phyloP scores from a whole-genome alignment of 2,329 filamentous ascomycete genomes.

The Cadophora sp. region DNA sequence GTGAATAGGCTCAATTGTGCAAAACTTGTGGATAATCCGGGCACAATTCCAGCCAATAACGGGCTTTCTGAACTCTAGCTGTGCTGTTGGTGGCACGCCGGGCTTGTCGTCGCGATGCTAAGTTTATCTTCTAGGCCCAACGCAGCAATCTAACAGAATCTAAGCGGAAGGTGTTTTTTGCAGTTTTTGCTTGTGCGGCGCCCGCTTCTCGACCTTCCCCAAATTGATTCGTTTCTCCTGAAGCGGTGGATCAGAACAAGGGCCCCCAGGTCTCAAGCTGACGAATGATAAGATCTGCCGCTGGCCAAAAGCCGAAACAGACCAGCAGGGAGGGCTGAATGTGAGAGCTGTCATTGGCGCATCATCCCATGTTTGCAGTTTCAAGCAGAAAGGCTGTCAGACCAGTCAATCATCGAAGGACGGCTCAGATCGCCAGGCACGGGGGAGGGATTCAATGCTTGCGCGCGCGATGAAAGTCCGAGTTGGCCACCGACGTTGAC shows the following conservation, averaged over 20 bases:
- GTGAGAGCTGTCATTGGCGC: constrained; percentile 26
- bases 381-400: constrained; percentile 23
- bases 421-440: constrained; percentile 11
- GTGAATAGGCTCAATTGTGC: constrained; percentile 15
- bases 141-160: constrained; percentile 15
- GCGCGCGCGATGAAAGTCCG: constrained; percentile 11
- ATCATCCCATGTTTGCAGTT: constrained; percentile 31
- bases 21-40: constrained; percentile 5
- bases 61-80: not conserved
- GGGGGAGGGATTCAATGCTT: not conserved
- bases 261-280: not conserved
- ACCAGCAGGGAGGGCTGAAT: not conserved
- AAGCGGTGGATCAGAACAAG: not conserved
- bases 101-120: not conserved
- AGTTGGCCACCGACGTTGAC: not conserved
- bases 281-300: constrained; percentile 19
- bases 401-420: constrained; percentile 10
- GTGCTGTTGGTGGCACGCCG: constrained; percentile 5
- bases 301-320: constrained; percentile 26
- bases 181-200: not conserved
- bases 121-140: constrained; percentile 11
- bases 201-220: constrained; percentile 17
- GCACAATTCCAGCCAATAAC: not conserved
- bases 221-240: constrained; percentile 26
- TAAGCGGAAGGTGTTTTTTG: constrained; percentile 13